Evolutionary conservation across 768 basidiomycete genomes (phyloP).

Genomic region (Podaxis carcinomalis): DNA sequence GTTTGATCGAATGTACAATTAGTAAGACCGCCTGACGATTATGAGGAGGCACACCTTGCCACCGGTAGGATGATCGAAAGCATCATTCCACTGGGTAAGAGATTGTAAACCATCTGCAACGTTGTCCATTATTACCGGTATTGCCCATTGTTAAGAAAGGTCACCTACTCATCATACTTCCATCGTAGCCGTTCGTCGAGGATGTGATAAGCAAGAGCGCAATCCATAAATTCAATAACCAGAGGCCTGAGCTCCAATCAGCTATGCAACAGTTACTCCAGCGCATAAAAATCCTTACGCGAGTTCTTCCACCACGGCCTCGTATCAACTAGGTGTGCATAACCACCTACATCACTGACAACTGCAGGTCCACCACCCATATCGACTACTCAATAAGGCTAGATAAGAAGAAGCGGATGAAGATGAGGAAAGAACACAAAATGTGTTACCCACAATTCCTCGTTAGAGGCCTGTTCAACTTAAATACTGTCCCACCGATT

Average conservation of each 20-base stretch:
- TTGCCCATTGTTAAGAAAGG: background rate
- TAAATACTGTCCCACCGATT: background rate
- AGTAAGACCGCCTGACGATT: background rate
- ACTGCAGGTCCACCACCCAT: constrained; percentile 47
- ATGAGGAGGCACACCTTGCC: constrained; percentile 25
- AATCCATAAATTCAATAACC: constrained; percentile 53
- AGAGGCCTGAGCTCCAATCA: constrained; percentile 30
- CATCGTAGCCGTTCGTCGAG: constrained; percentile 58
- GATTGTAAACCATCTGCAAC: constrained; percentile 50
- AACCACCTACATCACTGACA: constrained; percentile 25
- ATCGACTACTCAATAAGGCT: background rate
- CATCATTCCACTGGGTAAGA: constrained; percentile 48
- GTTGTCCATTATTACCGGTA: background rate
- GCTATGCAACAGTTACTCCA: no score
- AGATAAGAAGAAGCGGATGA: background rate
- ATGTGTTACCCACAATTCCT: background rate
- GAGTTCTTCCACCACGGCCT: constrained; percentile 59
- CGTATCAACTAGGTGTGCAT: constrained; percentile 43
- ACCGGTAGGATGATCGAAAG: constrained; percentile 47
- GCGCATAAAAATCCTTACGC: constrained; percentile 25
- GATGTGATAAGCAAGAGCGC: constrained; percentile 57
- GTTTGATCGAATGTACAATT: background rate
- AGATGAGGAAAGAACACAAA: background rate
- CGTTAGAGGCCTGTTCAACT: background rate
- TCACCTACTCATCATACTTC: constrained; percentile 53